A percentile compares a stretch with the other conserved stretches of the same genome.
phyloP scores from a whole-genome alignment of 768 basidiomycete genomes.

The Boletellus sp. region DNA sequence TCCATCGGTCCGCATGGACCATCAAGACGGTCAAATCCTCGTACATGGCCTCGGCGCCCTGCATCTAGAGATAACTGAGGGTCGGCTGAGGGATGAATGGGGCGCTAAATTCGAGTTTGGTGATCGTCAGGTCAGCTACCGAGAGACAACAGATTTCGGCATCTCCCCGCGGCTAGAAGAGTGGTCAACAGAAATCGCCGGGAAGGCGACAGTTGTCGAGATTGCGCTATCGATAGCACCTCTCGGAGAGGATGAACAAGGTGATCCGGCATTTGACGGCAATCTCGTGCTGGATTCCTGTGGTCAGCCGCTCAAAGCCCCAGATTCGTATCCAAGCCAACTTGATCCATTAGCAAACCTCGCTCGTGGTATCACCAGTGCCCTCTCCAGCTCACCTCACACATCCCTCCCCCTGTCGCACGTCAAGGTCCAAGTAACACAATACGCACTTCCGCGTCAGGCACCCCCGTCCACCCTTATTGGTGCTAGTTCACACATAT shows the following conservation, averaged over 20 bases:
- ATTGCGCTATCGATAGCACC: constrained; percentile 56
- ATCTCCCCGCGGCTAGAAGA: constrained; percentile 33
- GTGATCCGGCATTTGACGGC: constrained; percentile 71
- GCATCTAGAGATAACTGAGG: constrained; percentile 86
- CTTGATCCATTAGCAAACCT: constrained; percentile 50
- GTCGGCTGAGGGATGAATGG: constrained; percentile 80
- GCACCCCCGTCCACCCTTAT: constrained; percentile 51
- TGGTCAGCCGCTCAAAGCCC: constrained; percentile 49
- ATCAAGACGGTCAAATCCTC: constrained; percentile 78
- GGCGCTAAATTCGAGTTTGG: constrained; percentile 75
- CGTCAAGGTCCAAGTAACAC: constrained; percentile 52
- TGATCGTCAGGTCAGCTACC: constrained; percentile 72
- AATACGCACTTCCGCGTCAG: constrained; percentile 41
- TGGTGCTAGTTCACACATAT: constrained; percentile 60
- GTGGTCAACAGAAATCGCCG: constrained; percentile 64
- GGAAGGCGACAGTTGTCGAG: constrained; percentile 48
- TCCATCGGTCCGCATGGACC: constrained; percentile 79
- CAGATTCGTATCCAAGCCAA: constrained; percentile 43
- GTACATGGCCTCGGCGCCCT: constrained; percentile 82
- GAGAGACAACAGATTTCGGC: constrained; percentile 47
- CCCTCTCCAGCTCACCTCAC: constrained; percentile 76
- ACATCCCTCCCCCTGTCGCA: constrained; percentile 68
- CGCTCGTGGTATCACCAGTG: constrained; percentile 64
- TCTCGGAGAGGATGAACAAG: constrained; percentile 51
- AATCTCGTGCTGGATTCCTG: constrained; percentile 63